Evolutionary conservation across 306 rosid genomes (phyloP), one percentile per base, ranked within the genome.

Genomic region (Echinosophora koreensis): DNA sequence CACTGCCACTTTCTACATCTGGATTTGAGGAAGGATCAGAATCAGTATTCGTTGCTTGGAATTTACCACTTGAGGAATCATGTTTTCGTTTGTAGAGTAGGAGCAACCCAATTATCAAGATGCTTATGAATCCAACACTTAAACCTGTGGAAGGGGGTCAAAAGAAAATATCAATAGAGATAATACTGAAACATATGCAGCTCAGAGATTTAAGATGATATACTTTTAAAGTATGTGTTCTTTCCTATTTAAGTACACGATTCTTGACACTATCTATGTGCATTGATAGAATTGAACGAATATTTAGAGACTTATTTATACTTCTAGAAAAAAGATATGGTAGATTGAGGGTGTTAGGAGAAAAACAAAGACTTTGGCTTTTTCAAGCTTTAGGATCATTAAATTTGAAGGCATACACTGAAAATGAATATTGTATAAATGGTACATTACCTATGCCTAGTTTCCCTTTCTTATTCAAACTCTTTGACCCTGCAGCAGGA

Each of bases 401-500:
- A 30, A 46, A 58, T 47, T 44, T 6, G 38, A 57, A 39, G 69
- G 4, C 12, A 46, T 6, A 34, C 9, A 46, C 22, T 63, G 39
- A 50, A 50, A 18, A 50, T 62, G 52, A 51, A 35, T 32, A 61
- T 74, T 14, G 18, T 27, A 9, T 30, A 4, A 0, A 55, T 22
- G 63, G 39, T 1, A 42, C 54, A 63, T 74, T 86, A 87, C 94
- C 90, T 71, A 90, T 14, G 52, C 78, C 89, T 2, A 86, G 2
- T 63, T 73, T 86, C 8, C 73, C 77, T 28, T 35, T 50, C 50
- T 32, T 8, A 1, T 2, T 55, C 55, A 18, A 65, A 2, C 13
- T 1, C 6, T 27, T 15, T 52, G 4, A 2, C 16, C 52, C 86
- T 87, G 87, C 77, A 85, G 47, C 15, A 6, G 18, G 10, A 83